Evolutionary conservation across 768 basidiomycete species (phyloP), one percentile per base, ranked within the genome.

Genomic region (Lyophyllum shimeji): DNA sequence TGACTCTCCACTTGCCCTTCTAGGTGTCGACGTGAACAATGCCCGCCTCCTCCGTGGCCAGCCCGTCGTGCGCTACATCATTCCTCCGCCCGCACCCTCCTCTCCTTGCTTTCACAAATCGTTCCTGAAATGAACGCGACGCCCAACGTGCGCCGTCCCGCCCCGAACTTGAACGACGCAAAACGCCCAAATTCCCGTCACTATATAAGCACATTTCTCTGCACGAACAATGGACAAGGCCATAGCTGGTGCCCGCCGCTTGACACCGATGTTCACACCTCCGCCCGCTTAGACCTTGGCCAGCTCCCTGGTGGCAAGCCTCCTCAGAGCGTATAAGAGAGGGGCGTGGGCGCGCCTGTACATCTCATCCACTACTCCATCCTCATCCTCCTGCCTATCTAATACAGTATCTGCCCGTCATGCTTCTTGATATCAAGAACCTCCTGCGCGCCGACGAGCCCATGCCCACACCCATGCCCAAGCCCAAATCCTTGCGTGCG

Each of bases 271-370:
- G 15, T 15, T 39, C 46, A 3, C 15, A 39, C 33, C 40, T 29
- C 7, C 21, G 6, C 25, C 20, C n/a, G 55, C 58, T 60, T 56
- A 18, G 48, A 44, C 52, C 55, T 23, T 60, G 59, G 55, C 59
- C 55, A 52, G 25, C 4, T 21, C 9, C 17, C 34, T 39, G 21
- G 54, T 56, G 58, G 54, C 54, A 59, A 56, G 42, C n/a, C 18
- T 52, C 12, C 18, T 7, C 24, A 6, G 33, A 18, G 18, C 51
- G 55, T 59, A 42, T 56, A 59, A 59, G 50, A 48, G 23, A 34
- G 29, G 20, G 15, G 21, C 18, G 46, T 11, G 13, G n/a, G n/a
- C n/a, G n/a, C n/a, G n/a, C n/a, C n/a, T n/a, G n/a, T n/a, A n/a
- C n/a, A 12, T 33, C 48, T 34, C 21, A 25, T 34, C 21, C 15